These are phyloP conservation scores for Claviceps arundinis DNA, from an alignment of 2,329 filamentous ascomycete species.

Conservation along the genomic window DNA sequence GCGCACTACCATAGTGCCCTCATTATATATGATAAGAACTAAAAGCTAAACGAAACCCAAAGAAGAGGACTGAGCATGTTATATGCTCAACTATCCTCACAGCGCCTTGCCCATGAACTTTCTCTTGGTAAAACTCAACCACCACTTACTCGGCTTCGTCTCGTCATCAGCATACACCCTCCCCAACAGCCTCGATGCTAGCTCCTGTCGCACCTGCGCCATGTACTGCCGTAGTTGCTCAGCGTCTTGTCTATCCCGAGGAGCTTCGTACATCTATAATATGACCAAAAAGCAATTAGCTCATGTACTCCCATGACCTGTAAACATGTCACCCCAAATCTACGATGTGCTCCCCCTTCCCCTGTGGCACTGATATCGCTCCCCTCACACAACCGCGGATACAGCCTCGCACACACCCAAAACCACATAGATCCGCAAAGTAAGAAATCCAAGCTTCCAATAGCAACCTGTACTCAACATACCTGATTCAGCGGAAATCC, in stretches of 20 bases:
- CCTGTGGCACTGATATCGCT: too few relatives aligned
- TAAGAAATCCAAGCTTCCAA: background rate
- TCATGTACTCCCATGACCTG: too few relatives aligned
- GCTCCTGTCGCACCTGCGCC: slow-evolving; percentile 83
- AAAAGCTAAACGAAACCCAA: background rate
- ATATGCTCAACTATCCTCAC: slow-evolving; percentile 24
- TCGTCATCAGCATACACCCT: slow-evolving; percentile 75
- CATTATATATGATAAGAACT: too few relatives aligned
- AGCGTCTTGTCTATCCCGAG: slow-evolving; percentile 74
- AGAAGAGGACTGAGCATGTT: too few relatives aligned
- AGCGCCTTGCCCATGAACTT: slow-evolving; percentile 98
- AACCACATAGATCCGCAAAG: too few relatives aligned
- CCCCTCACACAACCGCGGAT: too few relatives aligned
- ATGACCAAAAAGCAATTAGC: background rate
- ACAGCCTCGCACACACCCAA: too few relatives aligned
- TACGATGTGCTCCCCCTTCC: too few relatives aligned
- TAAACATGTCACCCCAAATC: too few relatives aligned
- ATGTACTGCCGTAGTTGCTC: slow-evolving; percentile 83
- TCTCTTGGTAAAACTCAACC: slow-evolving; percentile 96
- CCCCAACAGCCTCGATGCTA: slow-evolving; percentile 69
- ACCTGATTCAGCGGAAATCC: slow-evolving; percentile 87
- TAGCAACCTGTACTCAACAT: slow-evolving; percentile 6
- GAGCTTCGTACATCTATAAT: slow-evolving; percentile 70
- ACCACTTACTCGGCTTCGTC: slow-evolving; percentile 72
- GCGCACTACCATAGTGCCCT: too few relatives aligned